Evolutionary conservation across 208 protist genomes (phyloP).

Genomic region (Leishmania amazonensis): DNA sequence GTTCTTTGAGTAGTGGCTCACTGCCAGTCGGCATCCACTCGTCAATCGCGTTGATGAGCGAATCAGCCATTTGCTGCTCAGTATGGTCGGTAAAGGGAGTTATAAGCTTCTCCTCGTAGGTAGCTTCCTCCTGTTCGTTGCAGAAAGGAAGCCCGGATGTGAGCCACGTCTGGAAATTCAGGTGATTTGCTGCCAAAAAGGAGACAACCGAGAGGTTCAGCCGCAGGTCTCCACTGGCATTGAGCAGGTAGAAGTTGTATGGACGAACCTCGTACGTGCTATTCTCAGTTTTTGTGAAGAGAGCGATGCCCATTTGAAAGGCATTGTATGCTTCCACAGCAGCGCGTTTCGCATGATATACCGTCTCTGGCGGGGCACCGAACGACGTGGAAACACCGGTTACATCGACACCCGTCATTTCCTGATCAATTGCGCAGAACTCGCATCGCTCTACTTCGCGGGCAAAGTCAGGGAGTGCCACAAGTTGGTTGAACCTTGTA

Average conservation of each 20-base stretch:
- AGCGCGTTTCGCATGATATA: slow-evolving; percentile 46
- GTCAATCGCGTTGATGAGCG: background rate
- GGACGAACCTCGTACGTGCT: slow-evolving; percentile 61
- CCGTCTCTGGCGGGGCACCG: slow-evolving; percentile 30
- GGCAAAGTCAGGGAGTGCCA: slow-evolving; percentile 60
- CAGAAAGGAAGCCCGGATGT: slow-evolving; percentile 50
- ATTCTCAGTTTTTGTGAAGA: slow-evolving; percentile 51
- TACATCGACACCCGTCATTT: slow-evolving; percentile 78
- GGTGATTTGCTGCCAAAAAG: slow-evolving; percentile 51
- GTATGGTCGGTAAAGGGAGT: background rate
- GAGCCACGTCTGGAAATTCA: slow-evolving; percentile 77
- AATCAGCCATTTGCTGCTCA: background rate
- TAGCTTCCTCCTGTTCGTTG: slow-evolving; percentile 38
- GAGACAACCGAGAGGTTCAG: slow-evolving; percentile 36
- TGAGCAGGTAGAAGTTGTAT: slow-evolving; percentile 81
- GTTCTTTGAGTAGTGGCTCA: background rate
- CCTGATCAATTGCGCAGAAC: slow-evolving; percentile 76
- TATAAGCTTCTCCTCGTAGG: background rate
- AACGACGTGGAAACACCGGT: slow-evolving; percentile 21
- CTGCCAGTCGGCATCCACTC: slow-evolving; percentile 2
- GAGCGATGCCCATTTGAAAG: slow-evolving; percentile 75
- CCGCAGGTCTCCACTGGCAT: slow-evolving; percentile 39
- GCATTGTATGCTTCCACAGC: slow-evolving; percentile 61
- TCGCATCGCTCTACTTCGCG: slow-evolving; percentile 49
- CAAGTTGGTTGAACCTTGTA: slow-evolving; percentile 33